phyloP scores from a whole-genome alignment of 2,329 filamentous ascomycete species.

The Cercospora sp. region DNA sequence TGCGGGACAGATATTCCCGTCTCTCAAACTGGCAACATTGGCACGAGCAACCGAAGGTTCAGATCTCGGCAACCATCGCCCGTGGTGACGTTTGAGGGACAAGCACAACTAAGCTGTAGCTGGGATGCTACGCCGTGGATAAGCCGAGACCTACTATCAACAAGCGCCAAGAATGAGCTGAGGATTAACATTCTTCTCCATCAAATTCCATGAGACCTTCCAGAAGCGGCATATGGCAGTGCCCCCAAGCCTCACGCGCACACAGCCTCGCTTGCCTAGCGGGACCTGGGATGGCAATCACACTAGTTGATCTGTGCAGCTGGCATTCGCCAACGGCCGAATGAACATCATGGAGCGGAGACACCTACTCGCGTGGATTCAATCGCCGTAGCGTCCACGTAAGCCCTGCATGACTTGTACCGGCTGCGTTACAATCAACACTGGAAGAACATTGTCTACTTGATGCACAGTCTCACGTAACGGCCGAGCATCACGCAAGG shows the following conservation, averaged over 20 bases:
- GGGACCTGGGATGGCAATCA: background rate
- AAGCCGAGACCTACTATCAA: background rate
- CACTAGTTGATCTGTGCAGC: background rate
- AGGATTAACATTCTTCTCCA: background rate
- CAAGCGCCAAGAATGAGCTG: background rate
- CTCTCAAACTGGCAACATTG: background rate
- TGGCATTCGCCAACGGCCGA: background rate
- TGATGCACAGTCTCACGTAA: background rate
- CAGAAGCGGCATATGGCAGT: background rate
- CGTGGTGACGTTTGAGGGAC: background rate
- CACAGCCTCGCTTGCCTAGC: background rate
- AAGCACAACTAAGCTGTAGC: background rate
- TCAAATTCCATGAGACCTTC: background rate
- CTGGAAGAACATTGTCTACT: background rate
- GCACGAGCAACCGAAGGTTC: background rate
- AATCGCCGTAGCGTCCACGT: background rate
- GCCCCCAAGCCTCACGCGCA: background rate
- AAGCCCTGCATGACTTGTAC: background rate
- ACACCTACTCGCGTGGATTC: background rate
- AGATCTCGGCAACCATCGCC: background rate
- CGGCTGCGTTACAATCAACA: background rate
- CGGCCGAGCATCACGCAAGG: background rate
- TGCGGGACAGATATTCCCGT: background rate
- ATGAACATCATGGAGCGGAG: background rate
- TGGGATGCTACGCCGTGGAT: background rate